phyloP scores from a whole-genome alignment of 2,329 filamentous ascomycete genomes.

The Ophiostoma australiae region DNA sequence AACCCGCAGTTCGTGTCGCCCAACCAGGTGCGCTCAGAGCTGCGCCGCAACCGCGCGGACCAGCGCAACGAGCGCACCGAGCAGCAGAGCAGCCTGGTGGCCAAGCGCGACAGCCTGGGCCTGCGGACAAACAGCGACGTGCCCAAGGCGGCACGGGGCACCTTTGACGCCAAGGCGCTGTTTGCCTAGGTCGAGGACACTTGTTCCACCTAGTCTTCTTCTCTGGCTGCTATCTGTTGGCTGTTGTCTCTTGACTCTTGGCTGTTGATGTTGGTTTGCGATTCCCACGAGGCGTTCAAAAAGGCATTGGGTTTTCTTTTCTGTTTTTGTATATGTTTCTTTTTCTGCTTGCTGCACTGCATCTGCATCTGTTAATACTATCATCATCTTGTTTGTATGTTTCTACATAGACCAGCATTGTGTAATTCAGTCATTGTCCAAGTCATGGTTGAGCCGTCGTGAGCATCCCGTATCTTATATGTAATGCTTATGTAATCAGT shows the following conservation, averaged over 20 bases:
- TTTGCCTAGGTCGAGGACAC: conserved; percentile 56
- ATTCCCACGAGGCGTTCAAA: conserved; percentile 16
- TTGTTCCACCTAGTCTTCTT: too few species aligned
- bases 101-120: conserved; percentile 72
- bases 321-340: background rate
- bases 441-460: background rate
- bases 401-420: background rate
- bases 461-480: background rate
- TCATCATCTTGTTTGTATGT: background rate
- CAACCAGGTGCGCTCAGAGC: conserved; percentile 84
- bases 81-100: conserved; percentile 63
- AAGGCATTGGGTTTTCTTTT: conserved; percentile 15
- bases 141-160: conserved; percentile 55
- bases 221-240: background rate
- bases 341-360: background rate
- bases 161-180: conserved; percentile 69
- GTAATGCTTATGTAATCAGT: background rate
- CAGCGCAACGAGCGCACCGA: conserved; percentile 74
- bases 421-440: background rate
- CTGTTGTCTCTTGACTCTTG: background rate
- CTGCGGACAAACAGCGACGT: conserved; percentile 62
- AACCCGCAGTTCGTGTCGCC: conserved; percentile 96
- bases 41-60: conserved; percentile 69
- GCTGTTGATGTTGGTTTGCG: background rate
- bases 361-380: background rate